Conservation (phyloP, 352 stramenopile genomes). For the Achlya hypogyna region DNA sequence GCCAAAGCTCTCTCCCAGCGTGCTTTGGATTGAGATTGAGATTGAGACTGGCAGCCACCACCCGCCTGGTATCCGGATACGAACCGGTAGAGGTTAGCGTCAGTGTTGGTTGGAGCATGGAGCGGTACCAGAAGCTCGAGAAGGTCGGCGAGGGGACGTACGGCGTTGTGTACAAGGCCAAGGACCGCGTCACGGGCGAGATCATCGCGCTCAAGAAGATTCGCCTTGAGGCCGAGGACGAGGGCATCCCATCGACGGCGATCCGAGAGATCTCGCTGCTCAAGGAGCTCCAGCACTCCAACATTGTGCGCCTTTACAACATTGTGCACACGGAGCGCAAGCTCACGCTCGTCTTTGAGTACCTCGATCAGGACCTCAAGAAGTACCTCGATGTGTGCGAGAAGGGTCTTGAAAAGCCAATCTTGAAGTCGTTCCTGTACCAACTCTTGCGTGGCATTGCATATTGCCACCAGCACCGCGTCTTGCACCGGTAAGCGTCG, state of each 20-base stretch:
- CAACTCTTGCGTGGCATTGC: slow-evolving; percentile 98
- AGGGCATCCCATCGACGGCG: slow-evolving; percentile 97
- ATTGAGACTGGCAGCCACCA: not conserved
- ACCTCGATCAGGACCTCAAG: slow-evolving; percentile 99
- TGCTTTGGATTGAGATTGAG: no score
- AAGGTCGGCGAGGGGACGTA: slow-evolving; percentile 98
- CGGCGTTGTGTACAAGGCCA: slow-evolving; percentile 99
- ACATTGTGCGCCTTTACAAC: slow-evolving; percentile 99
- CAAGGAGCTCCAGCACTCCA: slow-evolving; percentile 95
- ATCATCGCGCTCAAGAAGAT: slow-evolving; percentile 99
- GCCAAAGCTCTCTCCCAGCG: no score
- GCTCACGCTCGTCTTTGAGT: slow-evolving; percentile 99
- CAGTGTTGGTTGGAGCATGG: slow-evolving; percentile 37
- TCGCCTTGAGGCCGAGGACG: slow-evolving; percentile 95
- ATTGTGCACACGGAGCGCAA: slow-evolving; percentile 99
- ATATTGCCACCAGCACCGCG: slow-evolving; percentile 98
- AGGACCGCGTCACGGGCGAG: slow-evolving; percentile 92
- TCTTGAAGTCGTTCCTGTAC: slow-evolving; percentile 96
- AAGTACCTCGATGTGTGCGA: slow-evolving; percentile 99
- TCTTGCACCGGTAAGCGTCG: slow-evolving; percentile 81
- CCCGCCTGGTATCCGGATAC: not conserved
- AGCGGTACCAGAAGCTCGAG: slow-evolving; percentile 93
- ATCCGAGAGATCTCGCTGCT: slow-evolving; percentile 99
- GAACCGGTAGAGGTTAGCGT: not conserved
- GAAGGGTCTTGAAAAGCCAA: slow-evolving; percentile 90